phyloP scores from a whole-genome alignment of 2,329 filamentous ascomycete species.

The Venturiaceae sp. region DNA sequence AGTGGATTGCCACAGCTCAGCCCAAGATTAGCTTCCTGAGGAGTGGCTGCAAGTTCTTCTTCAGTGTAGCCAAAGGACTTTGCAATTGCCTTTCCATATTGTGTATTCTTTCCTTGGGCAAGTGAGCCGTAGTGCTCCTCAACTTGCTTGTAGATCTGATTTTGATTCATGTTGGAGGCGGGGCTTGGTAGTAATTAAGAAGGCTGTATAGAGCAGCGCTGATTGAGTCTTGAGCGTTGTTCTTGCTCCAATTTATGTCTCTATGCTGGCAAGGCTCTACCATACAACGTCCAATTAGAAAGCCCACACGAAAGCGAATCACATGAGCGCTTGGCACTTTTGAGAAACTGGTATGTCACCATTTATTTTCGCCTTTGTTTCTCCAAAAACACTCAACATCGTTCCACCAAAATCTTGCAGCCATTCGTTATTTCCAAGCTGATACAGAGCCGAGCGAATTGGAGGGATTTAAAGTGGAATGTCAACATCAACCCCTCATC shows the following conservation, averaged over 20 bases:
- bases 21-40: slow-evolving; percentile 41
- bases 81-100: slow-evolving; percentile 25
- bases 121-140: slow-evolving; percentile 8
- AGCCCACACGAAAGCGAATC: not conserved
- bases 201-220: too few species aligned
- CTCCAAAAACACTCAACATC: not conserved
- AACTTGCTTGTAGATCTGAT: slow-evolving; percentile 7
- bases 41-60: slow-evolving; percentile 37
- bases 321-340: not conserved
- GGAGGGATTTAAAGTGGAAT: not conserved
- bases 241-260: not conserved
- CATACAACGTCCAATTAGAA: not conserved
- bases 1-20: slow-evolving; percentile 46
- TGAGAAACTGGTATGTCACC: not conserved
- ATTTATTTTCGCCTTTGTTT: not conserved
- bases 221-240: not conserved
- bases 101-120: not conserved
- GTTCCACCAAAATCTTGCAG: not conserved
- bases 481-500: not conserved
- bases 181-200: not conserved
- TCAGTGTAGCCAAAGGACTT: slow-evolving; percentile 43
- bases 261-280: not conserved
- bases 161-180: not conserved
- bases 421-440: not conserved
- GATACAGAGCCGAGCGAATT: not conserved